Evolutionary conservation across 306 rosid genomes (phyloP).

Genomic region (Carpinus fangiana): DNA sequence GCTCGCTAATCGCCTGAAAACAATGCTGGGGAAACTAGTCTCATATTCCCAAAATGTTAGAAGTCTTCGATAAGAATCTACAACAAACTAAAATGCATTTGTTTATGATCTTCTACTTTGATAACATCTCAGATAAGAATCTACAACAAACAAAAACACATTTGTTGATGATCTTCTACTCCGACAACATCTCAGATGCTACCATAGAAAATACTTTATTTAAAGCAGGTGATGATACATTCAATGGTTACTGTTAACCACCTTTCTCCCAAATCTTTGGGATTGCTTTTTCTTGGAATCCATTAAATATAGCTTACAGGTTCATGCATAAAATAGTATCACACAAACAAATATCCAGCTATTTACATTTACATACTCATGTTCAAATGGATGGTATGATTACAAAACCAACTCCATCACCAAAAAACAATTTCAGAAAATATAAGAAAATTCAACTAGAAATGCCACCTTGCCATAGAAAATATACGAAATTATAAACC

Average conservation of each 20-base stretch:
- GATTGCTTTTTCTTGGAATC: not conserved
- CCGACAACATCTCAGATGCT: not conserved
- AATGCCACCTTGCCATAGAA: conserved; percentile 8
- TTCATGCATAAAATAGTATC: not conserved
- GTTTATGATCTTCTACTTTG: not conserved
- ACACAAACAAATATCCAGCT: not conserved
- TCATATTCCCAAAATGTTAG: not conserved
- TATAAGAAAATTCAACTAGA: not conserved
- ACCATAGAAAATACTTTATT: not conserved
- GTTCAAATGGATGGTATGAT: not conserved
- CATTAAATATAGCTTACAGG: not conserved
- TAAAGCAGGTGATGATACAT: not conserved
- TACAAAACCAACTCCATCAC: conserved; percentile 12
- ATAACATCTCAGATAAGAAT: not conserved
- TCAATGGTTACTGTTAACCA: not conserved
- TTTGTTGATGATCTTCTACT: not conserved
- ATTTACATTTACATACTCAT: not conserved
- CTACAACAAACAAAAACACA: not conserved
- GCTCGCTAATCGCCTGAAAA: too few relatives aligned
- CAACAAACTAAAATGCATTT: not conserved
- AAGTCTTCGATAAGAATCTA: not conserved
- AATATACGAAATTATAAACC: not conserved
- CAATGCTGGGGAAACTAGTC: too few relatives aligned
- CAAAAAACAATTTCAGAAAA: conserved; percentile 13
- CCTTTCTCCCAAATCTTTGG: not conserved